Evolutionary conservation across 1,139 yeast species (phyloP).

Genomic region (Sugiyamaella japonica): DNA sequence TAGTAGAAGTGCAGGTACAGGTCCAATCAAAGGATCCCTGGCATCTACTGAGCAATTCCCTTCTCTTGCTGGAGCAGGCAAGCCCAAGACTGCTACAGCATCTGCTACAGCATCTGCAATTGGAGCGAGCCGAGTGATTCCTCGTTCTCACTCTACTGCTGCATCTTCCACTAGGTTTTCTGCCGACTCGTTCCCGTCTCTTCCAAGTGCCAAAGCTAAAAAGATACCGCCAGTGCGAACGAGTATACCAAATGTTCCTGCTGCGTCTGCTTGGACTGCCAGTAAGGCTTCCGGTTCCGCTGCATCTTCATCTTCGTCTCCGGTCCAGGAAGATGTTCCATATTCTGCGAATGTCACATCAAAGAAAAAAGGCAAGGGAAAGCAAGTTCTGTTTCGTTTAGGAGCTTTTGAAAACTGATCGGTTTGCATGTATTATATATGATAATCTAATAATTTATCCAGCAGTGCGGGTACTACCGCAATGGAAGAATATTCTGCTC

Average conservation of each 20-base stretch:
- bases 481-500: conserved; percentile 77
- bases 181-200: conserved; percentile 29
- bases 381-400: conserved; percentile 29
- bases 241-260: conserved; percentile 10
- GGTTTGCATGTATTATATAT: conserved; percentile 6
- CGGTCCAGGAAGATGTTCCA: conserved; percentile 15
- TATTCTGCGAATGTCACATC: conserved; percentile 11
- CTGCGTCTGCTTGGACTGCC: conserved; percentile 21
- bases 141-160: conserved; percentile 2
- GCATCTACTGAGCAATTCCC: conserved; percentile 19
- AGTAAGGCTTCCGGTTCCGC: conserved; percentile 9
- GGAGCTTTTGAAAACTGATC: conserved; percentile 22
- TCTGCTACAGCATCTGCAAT: conserved; percentile 10
- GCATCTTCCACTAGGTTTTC: conserved; percentile 14
- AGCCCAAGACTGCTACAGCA: background rate
- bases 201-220: conserved; percentile 25
- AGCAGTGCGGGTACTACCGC: conserved; percentile 42
- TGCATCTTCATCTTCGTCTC: conserved; percentile 11
- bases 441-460: too few species aligned
- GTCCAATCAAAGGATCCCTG: conserved; percentile 2
- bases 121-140: conserved; percentile 19
- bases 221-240: conserved; percentile 19
- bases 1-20: conserved; percentile 9
- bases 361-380: conserved; percentile 31
- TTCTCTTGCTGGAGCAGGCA: conserved; percentile 15